Base-by-base conservation (phyloP, 495 filamentous ascomycete genomes). In the Hypoxylon rickii region DNA sequence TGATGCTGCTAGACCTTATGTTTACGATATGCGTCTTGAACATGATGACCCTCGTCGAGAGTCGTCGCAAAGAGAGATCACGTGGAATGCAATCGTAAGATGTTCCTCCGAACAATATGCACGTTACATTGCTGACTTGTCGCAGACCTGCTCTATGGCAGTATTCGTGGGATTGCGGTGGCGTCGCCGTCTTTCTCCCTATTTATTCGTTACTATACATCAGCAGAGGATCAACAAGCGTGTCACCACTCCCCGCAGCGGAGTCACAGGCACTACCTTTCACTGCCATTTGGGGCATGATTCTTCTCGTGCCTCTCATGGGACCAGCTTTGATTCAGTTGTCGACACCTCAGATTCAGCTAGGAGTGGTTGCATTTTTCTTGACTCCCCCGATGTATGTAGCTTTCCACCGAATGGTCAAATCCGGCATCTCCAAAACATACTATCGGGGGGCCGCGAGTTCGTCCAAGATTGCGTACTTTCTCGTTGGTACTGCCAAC, bases 11-110 rank as follows among this genome's bases (percentile, higher is more conserved):
- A 33, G 42, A 44, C 12, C 42, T 44, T 44, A 16, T 32, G 15
- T 44, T 22, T 12, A 44, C 42, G 3, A n/a, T 44, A 16, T 44
- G 24, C 15, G 42, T 44, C 15, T 32, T 44, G 13, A 44, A 44
- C 12, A 44, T 44, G 42, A 44, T 44, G 42, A 44, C 42, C 13
- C 26, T 44, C 15, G 42, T 44, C 8, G 42, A 44, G n/a, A 44
- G 42, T 33, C 42, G 42, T 26, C 42, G 42, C 1, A 13, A 16
- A 11, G 42, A 44, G 15, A 26, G 42, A 18, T 22, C 42, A 33
- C 26, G 26, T 15, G 24, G 42, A 26, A 44, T 44, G 42, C 24
- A 26, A 44, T 33, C 33, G 42, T 44, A 44, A 44, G 42, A 11
- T 12, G 2, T 2, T 44, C 10, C 16, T 20, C 15, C n/a, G n/a